phyloP scores from a whole-genome alignment of 208 protist genomes.

The Acanthamoeba sp. region DNA sequence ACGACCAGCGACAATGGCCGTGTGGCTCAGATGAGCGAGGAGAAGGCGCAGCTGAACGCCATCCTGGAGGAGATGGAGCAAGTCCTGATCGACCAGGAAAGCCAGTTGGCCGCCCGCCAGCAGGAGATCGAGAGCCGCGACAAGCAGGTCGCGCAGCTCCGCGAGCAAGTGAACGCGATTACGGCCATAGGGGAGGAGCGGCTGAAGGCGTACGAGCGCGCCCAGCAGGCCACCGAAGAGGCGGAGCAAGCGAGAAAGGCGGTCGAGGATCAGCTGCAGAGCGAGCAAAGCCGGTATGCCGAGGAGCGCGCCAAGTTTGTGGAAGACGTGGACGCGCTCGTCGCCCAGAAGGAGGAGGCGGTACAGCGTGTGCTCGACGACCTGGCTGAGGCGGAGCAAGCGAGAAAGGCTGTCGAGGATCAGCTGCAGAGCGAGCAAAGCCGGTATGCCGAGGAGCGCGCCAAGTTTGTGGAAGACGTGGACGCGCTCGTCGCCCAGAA shows the following conservation, averaged over 20 bases:
- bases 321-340: background rate
- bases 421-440: slow-evolving; percentile 11
- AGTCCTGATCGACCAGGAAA: slow-evolving; percentile 34
- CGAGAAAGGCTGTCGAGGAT: background rate
- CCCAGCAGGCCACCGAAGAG: background rate
- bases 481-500: background rate
- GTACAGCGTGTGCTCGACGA: slow-evolving; percentile 5
- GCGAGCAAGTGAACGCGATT: background rate
- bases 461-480: slow-evolving; percentile 42
- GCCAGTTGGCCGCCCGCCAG: background rate
- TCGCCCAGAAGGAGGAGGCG: slow-evolving; percentile 4
- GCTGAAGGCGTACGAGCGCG: background rate
- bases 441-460: background rate
- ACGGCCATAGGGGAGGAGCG: background rate
- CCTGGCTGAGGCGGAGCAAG: background rate
- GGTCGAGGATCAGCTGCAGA: background rate
- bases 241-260: background rate
- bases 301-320: slow-evolving; percentile 18
- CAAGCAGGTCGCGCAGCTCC: slow-evolving; percentile 8
- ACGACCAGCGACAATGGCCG: background rate
- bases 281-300: background rate
- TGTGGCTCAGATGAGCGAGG: background rate
- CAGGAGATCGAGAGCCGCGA: slow-evolving; percentile 34
- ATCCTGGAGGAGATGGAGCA: slow-evolving; percentile 32
- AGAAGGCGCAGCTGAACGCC: slow-evolving; percentile 16